These are phyloP conservation scores for Stemphylium beticola DNA, from an alignment of 2,329 filamentous ascomycete species.

Conservation along the genomic window DNA sequence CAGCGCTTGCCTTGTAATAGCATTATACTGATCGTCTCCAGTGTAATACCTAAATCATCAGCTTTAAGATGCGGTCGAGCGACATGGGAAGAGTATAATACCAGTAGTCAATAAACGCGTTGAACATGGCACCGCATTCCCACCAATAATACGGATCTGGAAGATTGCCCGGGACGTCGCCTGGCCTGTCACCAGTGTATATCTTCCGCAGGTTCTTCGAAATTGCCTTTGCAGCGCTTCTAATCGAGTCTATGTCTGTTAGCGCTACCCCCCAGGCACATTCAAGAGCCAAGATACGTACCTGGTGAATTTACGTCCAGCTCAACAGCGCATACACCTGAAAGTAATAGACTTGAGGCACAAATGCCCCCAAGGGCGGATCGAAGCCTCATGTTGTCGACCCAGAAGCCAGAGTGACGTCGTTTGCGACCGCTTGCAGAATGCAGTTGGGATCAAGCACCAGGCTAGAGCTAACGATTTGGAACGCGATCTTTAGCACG, in stretches of 20 bases:
- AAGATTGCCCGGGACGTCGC: constrained; percentile 65
- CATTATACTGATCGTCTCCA: constrained; percentile 48
- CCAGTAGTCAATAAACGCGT: constrained; percentile 51
- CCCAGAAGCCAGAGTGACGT: neutral
- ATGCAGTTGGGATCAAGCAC: too few relatives aligned
- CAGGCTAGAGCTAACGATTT: too few relatives aligned
- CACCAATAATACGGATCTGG: constrained; percentile 54
- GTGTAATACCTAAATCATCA: constrained; percentile 45
- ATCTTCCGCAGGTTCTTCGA: constrained; percentile 68
- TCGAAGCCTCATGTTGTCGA: constrained; percentile 44
- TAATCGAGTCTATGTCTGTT: constrained; percentile 62
- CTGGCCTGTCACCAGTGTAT: constrained; percentile 68
- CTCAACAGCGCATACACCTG: constrained; percentile 41
- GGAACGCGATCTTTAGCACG: too few relatives aligned
- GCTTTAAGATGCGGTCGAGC: too few relatives aligned
- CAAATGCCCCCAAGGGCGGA: constrained; percentile 40
- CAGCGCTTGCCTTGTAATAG: constrained; percentile 60
- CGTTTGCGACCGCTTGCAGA: too few relatives aligned
- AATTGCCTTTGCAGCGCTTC: constrained; percentile 65
- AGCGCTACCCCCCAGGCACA: constrained; percentile 7
- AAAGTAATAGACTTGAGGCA: constrained; percentile 40
- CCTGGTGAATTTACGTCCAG: constrained; percentile 38
- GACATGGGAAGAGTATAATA: constrained; percentile 40
- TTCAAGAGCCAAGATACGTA: constrained; percentile 18
- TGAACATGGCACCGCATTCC: constrained; percentile 52